phyloP scores from a whole-genome alignment of 805 yeast species.

The Wickerhamomyces subpelliculosus region DNA sequence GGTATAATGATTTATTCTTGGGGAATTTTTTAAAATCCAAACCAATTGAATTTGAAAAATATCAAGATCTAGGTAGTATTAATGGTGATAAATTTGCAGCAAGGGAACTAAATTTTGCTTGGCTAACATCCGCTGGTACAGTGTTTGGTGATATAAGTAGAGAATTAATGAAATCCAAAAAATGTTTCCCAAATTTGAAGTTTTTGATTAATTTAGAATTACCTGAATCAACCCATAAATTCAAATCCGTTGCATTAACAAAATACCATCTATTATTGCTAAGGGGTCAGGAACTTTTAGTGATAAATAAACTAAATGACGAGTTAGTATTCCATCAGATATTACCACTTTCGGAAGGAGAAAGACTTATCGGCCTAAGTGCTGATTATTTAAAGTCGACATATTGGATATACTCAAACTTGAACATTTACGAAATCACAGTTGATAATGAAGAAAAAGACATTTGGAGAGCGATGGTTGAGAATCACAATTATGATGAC shows the following conservation, averaged over 20 bases:
- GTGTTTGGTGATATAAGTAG: slow-evolving; percentile 32
- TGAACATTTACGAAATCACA: slow-evolving; percentile 63
- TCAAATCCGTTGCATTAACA: slow-evolving; percentile 38
- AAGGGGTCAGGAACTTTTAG: slow-evolving; percentile 33
- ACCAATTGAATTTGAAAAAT: slow-evolving; percentile 30
- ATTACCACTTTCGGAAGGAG: slow-evolving; percentile 28
- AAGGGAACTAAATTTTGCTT: slow-evolving; percentile 28
- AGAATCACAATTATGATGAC: slow-evolving; percentile 48
- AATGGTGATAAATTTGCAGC: slow-evolving; percentile 26
- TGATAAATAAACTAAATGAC: slow-evolving; percentile 46
- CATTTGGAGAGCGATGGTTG: slow-evolving; percentile 65
- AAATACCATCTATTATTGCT: slow-evolving; percentile 48
- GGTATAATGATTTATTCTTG: slow-evolving; percentile 16
- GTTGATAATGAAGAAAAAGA: slow-evolving; percentile 62
- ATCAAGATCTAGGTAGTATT: slow-evolving; percentile 27
- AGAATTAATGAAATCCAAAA: slow-evolving; percentile 12
- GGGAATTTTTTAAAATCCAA: slow-evolving; percentile 13
- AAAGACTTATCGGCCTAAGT: slow-evolving; percentile 37
- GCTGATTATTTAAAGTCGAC: slow-evolving; percentile 49
- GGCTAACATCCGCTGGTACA: slow-evolving; percentile 42
- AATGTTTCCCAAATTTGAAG: slow-evolving; percentile 27
- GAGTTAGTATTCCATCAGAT: slow-evolving; percentile 36
- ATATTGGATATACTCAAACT: slow-evolving; percentile 66
- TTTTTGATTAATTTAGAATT: slow-evolving; percentile 34
- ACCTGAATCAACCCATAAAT: slow-evolving; percentile 26